A percentile compares a stretch with the other conserved stretches of the same genome.
Evolutionary conservation across 2,329 filamentous ascomycete genomes (phyloP).

Genomic region (Incumbomyces lentus): DNA sequence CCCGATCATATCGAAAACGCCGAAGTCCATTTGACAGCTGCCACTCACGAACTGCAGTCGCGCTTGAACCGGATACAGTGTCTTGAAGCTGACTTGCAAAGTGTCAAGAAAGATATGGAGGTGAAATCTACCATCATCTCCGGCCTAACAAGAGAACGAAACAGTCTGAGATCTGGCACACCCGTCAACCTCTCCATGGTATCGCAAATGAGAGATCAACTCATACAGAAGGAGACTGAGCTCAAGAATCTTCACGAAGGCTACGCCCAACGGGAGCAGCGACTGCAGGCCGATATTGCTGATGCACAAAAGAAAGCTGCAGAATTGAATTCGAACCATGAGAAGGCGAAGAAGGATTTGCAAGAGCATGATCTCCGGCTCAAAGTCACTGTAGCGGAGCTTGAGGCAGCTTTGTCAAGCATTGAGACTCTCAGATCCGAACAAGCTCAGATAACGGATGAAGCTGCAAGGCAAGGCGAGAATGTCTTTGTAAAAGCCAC

Average conservation of each 20-base stretch:
- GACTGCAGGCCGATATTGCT: conserved; percentile 59
- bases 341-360: conserved; percentile 58
- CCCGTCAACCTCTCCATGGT: conserved; percentile 89
- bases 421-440: conserved; percentile 37
- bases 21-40: conserved; percentile 79
- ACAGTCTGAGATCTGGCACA: conserved; percentile 68
- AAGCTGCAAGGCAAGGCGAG: conserved; percentile 22
- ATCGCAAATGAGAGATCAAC: conserved; percentile 73
- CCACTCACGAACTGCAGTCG: conserved; percentile 81
- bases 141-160: conserved; percentile 82
- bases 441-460: conserved; percentile 25
- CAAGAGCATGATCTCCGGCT: conserved; percentile 63
- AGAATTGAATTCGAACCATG: conserved; percentile 67
- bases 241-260: conserved; percentile 62
- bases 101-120: conserved; percentile 91
- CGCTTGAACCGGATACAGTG: conserved; percentile 84
- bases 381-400: conserved; percentile 58
- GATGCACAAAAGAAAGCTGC: conserved; percentile 61
- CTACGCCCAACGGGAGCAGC: conserved; percentile 63
- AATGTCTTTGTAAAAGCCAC: conserved; percentile 19
- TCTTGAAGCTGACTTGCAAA: conserved; percentile 72
- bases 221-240: conserved; percentile 75
- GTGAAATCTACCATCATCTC: conserved; percentile 92
- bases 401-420: conserved; percentile 56
- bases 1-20: conserved; percentile 86